phyloP scores from a whole-genome alignment of 345 rosid species.

The Noccaea bulbosa region DNA sequence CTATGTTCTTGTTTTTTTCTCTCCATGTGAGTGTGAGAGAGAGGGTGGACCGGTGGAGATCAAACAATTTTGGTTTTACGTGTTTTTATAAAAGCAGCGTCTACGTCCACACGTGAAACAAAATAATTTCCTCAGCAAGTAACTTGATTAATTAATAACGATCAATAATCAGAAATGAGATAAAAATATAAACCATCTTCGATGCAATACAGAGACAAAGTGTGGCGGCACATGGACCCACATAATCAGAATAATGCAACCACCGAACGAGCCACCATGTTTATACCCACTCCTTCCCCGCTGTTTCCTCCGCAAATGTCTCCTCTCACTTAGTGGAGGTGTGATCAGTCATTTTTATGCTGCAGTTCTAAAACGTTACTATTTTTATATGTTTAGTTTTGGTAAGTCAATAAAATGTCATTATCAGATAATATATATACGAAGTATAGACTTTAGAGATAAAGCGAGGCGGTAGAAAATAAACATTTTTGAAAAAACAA shows the following conservation, averaged over 20 bases:
- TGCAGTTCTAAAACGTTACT: background rate
- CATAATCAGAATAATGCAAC: slow-evolving; percentile 33
- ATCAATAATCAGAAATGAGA: background rate
- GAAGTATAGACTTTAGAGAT: background rate
- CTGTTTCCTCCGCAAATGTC: slow-evolving; percentile 42
- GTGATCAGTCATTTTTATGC: background rate
- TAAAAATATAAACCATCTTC: background rate
- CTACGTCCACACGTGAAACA: slow-evolving; percentile 2
- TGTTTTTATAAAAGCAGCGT: slow-evolving; percentile 6
- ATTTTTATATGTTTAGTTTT: background rate
- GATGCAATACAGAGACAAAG: slow-evolving; percentile 20
- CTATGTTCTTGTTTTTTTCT: slow-evolving; percentile 22
- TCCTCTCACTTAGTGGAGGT: slow-evolving; percentile 26
- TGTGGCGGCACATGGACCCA: slow-evolving; percentile 28
- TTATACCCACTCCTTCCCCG: slow-evolving; percentile 28
- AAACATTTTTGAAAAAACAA: background rate
- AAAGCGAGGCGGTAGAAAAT: background rate
- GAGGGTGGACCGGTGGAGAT: too few species aligned
- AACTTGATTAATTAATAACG: background rate
- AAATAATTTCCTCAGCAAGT: slow-evolving; percentile 9
- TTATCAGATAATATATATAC: background rate
- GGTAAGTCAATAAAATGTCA: background rate
- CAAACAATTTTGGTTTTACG: slow-evolving; percentile 18
- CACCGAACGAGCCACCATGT: slow-evolving; percentile 36
- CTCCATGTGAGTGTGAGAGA: slow-evolving; percentile 39